Evolutionary conservation across 768 basidiomycete genomes (phyloP).

Genomic region (Melanogaster broomeanus): DNA sequence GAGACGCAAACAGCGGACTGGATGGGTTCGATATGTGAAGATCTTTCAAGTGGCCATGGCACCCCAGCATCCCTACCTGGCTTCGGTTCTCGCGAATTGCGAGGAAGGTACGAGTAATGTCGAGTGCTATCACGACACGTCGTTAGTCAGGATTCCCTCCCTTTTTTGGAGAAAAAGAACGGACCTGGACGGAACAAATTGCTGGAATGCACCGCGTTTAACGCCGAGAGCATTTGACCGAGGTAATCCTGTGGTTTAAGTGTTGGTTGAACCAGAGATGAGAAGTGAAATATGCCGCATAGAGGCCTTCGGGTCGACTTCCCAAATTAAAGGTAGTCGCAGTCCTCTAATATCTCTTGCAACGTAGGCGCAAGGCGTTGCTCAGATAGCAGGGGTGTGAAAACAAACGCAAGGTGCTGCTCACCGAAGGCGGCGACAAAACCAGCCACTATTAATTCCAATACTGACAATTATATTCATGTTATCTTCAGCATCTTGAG

Average conservation of each 20-base stretch:
- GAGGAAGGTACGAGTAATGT: constrained; percentile 61
- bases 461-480: too few relatives aligned
- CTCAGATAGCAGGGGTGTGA: too few relatives aligned
- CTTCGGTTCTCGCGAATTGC: constrained; percentile 48
- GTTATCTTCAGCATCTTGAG: too few relatives aligned
- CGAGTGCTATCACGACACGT: constrained; percentile 46
- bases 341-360: constrained; percentile 75
- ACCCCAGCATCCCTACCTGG: constrained; percentile 71
- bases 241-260: constrained; percentile 64
- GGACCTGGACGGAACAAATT: constrained; percentile 73
- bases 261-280: neutral
- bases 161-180: neutral
- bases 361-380: constrained; percentile 66
- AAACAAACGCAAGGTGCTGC: too few relatives aligned
- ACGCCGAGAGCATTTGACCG: constrained; percentile 66
- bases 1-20: neutral
- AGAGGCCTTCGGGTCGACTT: constrained; percentile 67
- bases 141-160: neutral
- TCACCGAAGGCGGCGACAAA: too few relatives aligned
- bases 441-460: too few relatives aligned
- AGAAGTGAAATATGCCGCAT: constrained; percentile 39
- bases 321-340: constrained; percentile 69
- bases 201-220: constrained; percentile 65
- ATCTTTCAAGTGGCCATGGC: constrained; percentile 72
- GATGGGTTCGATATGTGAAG: constrained; percentile 86